Evolutionary conservation across 805 yeast genomes (phyloP), one percentile per base, ranked within the genome.

Genomic region (Candida sithepensis): DNA sequence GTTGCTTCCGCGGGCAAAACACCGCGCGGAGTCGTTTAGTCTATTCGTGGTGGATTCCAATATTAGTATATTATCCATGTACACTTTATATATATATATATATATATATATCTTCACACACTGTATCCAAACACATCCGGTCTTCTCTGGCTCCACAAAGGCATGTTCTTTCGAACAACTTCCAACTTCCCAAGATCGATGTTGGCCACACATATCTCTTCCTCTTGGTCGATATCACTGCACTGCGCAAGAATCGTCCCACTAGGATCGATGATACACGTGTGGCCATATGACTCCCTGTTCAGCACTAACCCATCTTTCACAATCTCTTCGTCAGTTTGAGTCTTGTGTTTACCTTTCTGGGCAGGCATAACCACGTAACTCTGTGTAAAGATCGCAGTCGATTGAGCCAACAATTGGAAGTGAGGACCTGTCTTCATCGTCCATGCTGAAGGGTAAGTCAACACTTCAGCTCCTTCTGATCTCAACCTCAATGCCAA

Each of bases 381-480:
- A 50, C 85, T 73, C 66, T 94, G 98, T 1, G 92, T 78, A 61
- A 91, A 96, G 12, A 92, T 77, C 3, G 98, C 98, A 42, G 97
- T 71, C 0, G 96, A 85, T 23, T 81, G 73, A 1, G 88, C 97
- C 44, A 92, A 70, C 1, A 79, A 64, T 45, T 81, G 81, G 96
- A 97, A 92, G 60, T 92, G 99, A 1, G 92, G 88, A 1, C 99
- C 99, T 0, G 98, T 92, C 53, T 83, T 82, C 61, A 86, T 78
- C 0, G 97, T 94, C 73, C 95, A 94, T 0, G 98, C 98, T 22
- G 95, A 84, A 0, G 99, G 98, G 57, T 72, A 92, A 2, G 92
- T 78, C 36, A 92, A 56, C 20, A 92, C 70, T 48, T 88, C 76
- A 1, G 96, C 96, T 3, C 96, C 96, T 44, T 68, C 56, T 9